phyloP scores from a whole-genome alignment of 768 basidiomycete species.

The Sporobolomyces roseus region DNA sequence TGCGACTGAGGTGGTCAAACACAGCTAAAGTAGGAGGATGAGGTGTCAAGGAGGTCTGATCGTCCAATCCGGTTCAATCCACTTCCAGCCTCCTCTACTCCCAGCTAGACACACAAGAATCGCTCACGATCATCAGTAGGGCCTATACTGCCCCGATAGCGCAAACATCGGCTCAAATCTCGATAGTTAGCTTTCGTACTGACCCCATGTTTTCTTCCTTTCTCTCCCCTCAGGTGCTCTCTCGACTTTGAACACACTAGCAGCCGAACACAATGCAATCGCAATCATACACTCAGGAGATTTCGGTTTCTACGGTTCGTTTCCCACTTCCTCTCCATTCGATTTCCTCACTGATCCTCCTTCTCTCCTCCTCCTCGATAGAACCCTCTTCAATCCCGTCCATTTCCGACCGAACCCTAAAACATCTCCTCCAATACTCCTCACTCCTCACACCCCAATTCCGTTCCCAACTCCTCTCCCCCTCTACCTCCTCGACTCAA shows the following conservation, averaged over 20 bases:
- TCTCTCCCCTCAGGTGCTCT: slow-evolving; percentile 60
- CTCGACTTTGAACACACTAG: slow-evolving; percentile 82
- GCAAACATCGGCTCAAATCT: too few relatives aligned
- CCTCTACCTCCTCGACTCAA: slow-evolving; percentile 24
- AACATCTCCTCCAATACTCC: slow-evolving; percentile 93
- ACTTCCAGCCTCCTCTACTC: too few relatives aligned
- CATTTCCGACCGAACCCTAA: slow-evolving; percentile 89
- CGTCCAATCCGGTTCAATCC: too few relatives aligned
- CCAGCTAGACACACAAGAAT: too few relatives aligned
- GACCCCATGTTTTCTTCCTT: background rate
- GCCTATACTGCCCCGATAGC: too few relatives aligned
- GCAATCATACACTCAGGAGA: slow-evolving; percentile 97
- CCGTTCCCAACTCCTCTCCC: slow-evolving; percentile 47
- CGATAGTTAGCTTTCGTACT: too few relatives aligned
- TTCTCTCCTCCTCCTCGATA: slow-evolving; percentile 45
- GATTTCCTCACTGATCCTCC: background rate
- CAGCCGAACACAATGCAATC: slow-evolving; percentile 77
- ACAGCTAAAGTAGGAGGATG: too few relatives aligned
- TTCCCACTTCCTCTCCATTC: background rate
- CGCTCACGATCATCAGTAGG: too few relatives aligned
- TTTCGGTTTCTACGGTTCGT: slow-evolving; percentile 92
- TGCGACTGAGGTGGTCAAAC: too few relatives aligned
- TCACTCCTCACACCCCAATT: slow-evolving; percentile 82
- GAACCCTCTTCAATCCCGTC: slow-evolving; percentile 74
- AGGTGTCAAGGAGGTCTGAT: too few relatives aligned